Conservation (phyloP, 176 grass and related monocot species). For the Rhipidocladum racemiflorum region DNA sequence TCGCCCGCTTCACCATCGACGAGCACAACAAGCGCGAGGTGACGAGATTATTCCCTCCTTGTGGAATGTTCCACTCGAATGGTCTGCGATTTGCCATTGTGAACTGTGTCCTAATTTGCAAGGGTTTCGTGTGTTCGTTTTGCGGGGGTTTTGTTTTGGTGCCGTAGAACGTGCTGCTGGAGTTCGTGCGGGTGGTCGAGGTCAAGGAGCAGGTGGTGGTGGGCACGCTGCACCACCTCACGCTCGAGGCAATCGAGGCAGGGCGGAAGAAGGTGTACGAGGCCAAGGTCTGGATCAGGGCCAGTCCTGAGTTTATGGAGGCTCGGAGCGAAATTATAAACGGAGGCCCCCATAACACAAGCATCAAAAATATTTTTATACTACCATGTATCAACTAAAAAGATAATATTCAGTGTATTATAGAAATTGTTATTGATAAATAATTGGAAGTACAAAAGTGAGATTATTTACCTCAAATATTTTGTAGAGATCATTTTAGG, state of each 20-base stretch:
- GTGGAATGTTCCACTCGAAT: too few species aligned
- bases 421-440: too few species aligned
- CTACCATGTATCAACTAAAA: too few species aligned
- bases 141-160: background rate
- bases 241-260: slow-evolving; percentile 69
- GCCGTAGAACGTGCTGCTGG: slow-evolving; percentile 68
- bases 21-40: slow-evolving; percentile 93
- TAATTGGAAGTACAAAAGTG: too few species aligned
- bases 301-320: too few species aligned
- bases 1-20: slow-evolving; percentile 77
- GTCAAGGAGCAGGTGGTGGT: slow-evolving; percentile 88
- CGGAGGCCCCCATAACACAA: too few species aligned
- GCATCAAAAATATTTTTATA: too few species aligned
- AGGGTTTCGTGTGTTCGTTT: background rate
- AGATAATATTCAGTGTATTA: too few species aligned
- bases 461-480: too few species aligned
- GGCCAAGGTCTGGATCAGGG: slow-evolving; percentile 95
- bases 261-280: slow-evolving; percentile 85
- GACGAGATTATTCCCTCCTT: background rate
- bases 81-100: background rate
- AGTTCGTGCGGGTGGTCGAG: slow-evolving; percentile 82
- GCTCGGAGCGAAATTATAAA: too few species aligned
- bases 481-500: too few species aligned
- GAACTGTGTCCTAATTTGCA: slow-evolving; percentile 14
- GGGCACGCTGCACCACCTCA: slow-evolving; percentile 81